These are phyloP conservation scores for Aureobasidium namibiae DNA, from an alignment of 2,329 filamentous ascomycete genomes.

Conservation along the genomic window DNA sequence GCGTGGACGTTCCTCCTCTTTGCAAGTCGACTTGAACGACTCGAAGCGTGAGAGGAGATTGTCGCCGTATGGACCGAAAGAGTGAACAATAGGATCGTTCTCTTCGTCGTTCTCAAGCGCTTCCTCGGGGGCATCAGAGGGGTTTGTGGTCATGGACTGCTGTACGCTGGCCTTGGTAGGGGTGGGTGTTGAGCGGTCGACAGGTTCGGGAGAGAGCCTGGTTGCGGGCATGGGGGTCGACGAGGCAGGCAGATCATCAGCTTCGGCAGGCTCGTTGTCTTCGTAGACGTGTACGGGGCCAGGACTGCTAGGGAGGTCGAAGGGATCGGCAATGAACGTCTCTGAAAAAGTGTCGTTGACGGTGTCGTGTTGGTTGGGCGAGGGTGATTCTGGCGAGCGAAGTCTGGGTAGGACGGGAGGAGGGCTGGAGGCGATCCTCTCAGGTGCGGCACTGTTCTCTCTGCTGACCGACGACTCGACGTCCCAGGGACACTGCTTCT, in stretches of 20 bases:
- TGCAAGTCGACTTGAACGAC: conserved; percentile 55
- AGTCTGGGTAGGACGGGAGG: conserved; percentile 56
- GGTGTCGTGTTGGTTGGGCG: conserved; percentile 41
- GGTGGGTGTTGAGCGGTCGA: neutral
- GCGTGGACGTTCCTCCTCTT: conserved; percentile 48
- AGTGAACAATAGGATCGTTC: conserved; percentile 87
- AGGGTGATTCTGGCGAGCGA: conserved; percentile 69
- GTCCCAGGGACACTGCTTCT: conserved; percentile 6
- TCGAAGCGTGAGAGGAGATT: conserved; percentile 77
- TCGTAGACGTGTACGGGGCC: conserved; percentile 63
- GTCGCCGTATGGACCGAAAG: conserved; percentile 82
- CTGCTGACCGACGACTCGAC: conserved; percentile 1
- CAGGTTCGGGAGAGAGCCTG: neutral
- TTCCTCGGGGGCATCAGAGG: conserved; percentile 42
- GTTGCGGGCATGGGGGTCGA: conserved; percentile 12
- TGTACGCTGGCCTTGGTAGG: neutral
- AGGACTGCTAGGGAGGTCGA: conserved; percentile 32
- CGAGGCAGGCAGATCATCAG: conserved; percentile 35
- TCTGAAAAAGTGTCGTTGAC: conserved; percentile 24
- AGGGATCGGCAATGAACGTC: conserved; percentile 38
- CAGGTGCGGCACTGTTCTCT: neutral
- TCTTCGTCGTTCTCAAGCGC: conserved; percentile 80
- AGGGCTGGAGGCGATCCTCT: conserved; percentile 49
- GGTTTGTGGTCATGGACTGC: conserved; percentile 1
- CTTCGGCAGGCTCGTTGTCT: conserved; percentile 46